Conservation (phyloP, 495 filamentous ascomycete species). For the Oidiodendron maius region DNA sequence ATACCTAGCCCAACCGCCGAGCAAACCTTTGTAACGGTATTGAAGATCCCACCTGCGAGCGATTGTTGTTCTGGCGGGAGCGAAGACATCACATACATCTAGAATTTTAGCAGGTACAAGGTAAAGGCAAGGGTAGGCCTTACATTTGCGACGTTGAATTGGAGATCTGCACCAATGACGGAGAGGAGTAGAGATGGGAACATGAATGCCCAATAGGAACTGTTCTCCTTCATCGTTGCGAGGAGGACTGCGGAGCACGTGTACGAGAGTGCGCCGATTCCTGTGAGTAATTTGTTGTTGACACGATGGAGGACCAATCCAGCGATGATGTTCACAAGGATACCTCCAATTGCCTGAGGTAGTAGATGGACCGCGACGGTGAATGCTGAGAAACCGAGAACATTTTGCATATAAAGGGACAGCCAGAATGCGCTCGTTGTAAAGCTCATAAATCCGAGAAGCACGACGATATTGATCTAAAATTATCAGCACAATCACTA, state of each 20-base stretch:
- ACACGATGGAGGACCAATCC: conserved; percentile 43
- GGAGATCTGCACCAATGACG: conserved; percentile 52
- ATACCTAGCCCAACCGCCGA: conserved; percentile 47
- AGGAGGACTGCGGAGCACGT: conserved; percentile 39
- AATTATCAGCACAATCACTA: no score
- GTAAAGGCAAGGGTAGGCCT: conserved; percentile 25
- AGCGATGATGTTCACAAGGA: conserved; percentile 43
- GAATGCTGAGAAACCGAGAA: conserved; percentile 39
- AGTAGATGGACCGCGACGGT: conserved; percentile 50
- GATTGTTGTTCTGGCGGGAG: conserved; percentile 51
- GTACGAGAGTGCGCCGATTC: conserved; percentile 38
- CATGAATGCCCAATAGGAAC: conserved; percentile 50
- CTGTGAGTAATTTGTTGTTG: conserved; percentile 42
- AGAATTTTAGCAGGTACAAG: not conserved
- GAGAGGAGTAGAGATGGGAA: conserved; percentile 47
- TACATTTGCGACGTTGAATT: conserved; percentile 58
- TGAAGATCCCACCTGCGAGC: conserved; percentile 53
- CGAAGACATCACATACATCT: conserved; percentile 50
- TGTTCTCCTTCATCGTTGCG: conserved; percentile 25
- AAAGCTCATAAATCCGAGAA: conserved; percentile 49
- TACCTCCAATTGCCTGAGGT: conserved; percentile 47
- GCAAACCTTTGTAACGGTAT: conserved; percentile 47
- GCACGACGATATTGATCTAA: conserved; percentile 43
- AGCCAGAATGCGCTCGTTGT: conserved; percentile 45
- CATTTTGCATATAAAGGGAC: conserved; percentile 50